These are phyloP conservation scores for Pythium rhizo-oryzae DNA, from an alignment of 352 stramenopile species.

Conservation along the genomic window DNA sequence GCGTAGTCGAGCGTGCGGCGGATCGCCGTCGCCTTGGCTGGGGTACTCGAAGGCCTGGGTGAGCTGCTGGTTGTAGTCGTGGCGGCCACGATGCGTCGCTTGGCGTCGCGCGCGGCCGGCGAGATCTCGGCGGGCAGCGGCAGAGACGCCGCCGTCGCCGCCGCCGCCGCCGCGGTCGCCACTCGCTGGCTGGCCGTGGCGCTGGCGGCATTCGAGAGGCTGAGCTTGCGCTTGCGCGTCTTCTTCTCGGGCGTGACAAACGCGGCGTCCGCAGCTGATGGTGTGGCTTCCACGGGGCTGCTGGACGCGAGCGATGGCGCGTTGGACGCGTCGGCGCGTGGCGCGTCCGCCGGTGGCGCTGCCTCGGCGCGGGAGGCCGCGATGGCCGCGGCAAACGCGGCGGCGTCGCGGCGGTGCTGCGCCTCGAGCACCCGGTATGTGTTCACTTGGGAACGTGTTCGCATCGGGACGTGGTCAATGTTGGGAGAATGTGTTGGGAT, in stretches of 20 bases:
- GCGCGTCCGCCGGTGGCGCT: not conserved
- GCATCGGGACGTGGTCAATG: conserved; percentile 12
- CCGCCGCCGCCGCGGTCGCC: not conserved
- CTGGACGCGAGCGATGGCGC: conserved; percentile 2
- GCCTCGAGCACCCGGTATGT: conserved; percentile 2
- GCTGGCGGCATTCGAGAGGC: not conserved
- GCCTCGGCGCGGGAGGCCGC: conserved; percentile 5
- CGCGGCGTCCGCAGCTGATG: not conserved
- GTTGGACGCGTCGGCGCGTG: not conserved
- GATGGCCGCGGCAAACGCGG: conserved; percentile 21
- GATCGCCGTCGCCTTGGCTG: conserved; percentile 12
- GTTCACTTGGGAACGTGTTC: conserved; percentile 23
- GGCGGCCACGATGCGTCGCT: not conserved
- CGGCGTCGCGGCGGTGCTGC: conserved; percentile 22
- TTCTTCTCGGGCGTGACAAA: conserved; percentile 19
- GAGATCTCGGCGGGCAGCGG: conserved; percentile 16
- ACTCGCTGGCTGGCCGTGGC: not conserved
- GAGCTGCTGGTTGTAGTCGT: not conserved
- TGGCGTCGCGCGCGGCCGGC: conserved; percentile 11
- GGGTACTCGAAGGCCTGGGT: not conserved
- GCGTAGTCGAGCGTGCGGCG: conserved; percentile 28
- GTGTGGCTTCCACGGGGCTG: not conserved
- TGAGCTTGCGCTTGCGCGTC: conserved; percentile 23
- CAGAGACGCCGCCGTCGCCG: not conserved
- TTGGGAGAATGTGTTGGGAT: not conserved